Evolutionary conservation across 495 filamentous ascomycete species (phyloP).

Genomic region (Hypoxylon trugodes): DNA sequence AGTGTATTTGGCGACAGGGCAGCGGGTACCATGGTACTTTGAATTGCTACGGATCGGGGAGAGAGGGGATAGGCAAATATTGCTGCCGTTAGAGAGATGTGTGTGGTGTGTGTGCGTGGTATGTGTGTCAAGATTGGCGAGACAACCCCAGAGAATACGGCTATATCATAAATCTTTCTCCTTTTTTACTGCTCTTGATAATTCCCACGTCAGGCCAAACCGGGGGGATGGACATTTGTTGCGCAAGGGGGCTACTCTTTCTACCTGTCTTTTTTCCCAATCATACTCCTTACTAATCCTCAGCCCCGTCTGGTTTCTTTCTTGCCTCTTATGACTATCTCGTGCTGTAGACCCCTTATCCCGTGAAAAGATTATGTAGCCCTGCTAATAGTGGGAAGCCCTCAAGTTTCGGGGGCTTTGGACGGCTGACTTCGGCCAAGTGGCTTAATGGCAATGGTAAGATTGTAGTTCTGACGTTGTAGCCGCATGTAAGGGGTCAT

Average conservation of each 20-base stretch:
- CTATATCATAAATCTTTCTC: conserved; percentile 50
- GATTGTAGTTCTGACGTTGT: conserved; percentile 6
- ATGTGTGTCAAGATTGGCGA: conserved; percentile 50
- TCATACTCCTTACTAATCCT: conserved; percentile 49
- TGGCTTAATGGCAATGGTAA: not conserved
- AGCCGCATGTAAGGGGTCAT: conserved; percentile 4
- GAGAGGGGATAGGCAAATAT: conserved; percentile 36
- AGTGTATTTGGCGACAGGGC: conserved; percentile 44
- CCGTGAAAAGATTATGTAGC: not conserved
- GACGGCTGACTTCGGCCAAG: not conserved
- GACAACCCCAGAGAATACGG: conserved; percentile 49
- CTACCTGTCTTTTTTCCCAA: conserved; percentile 46
- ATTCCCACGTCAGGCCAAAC: conserved; percentile 44
- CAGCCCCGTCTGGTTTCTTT: conserved; percentile 37
- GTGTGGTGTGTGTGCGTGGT: conserved; percentile 40
- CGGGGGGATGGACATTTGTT: conserved; percentile 47
- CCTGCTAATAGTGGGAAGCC: too few relatives aligned
- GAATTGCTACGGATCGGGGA: conserved; percentile 33
- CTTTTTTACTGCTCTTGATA: conserved; percentile 48
- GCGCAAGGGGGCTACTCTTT: conserved; percentile 45
- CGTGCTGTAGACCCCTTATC: not conserved
- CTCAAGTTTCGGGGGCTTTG: too few relatives aligned
- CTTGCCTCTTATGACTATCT: conserved; percentile 6
- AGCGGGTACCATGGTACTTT: conserved; percentile 41
- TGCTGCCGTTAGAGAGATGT: conserved; percentile 43